phyloP scores from a whole-genome alignment of 768 basidiomycete genomes.

The Cubamyces lactineus region DNA sequence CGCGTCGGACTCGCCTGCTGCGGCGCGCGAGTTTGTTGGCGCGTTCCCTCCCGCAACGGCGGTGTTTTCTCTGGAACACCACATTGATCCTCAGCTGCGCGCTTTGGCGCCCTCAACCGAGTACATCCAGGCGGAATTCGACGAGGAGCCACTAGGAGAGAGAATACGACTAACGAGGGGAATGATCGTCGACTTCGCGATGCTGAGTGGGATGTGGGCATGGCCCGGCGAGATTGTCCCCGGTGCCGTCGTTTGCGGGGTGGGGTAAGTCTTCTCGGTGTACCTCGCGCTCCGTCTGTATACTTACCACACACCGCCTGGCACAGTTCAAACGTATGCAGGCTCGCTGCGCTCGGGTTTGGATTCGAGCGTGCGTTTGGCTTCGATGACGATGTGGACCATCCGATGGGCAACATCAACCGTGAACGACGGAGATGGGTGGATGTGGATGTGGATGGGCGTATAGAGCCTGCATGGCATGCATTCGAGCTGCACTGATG shows the following conservation, averaged over 20 bases:
- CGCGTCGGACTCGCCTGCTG: constrained; percentile 61
- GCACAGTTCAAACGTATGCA: constrained; percentile 7
- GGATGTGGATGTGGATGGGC: constrained; percentile 64
- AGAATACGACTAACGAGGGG: constrained; percentile 59
- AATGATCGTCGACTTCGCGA: constrained; percentile 69
- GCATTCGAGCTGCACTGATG: constrained; percentile 54
- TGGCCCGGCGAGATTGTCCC: constrained; percentile 48
- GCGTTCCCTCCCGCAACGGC: constrained; percentile 40
- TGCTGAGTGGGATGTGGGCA: constrained; percentile 66
- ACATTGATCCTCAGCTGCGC: constrained; percentile 45
- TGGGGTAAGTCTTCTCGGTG: constrained; percentile 27
- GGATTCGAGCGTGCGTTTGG: constrained; percentile 71
- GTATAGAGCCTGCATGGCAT: constrained; percentile 58
- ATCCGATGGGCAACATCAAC: constrained; percentile 49
- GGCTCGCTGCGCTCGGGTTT: constrained; percentile 31
- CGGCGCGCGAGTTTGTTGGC: constrained; percentile 45
- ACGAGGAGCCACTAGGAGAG: constrained; percentile 41
- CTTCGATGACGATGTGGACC: constrained; percentile 39
- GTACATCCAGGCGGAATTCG: constrained; percentile 60
- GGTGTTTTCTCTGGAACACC: constrained; percentile 51
- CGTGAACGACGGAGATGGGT: constrained; percentile 55
- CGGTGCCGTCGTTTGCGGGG: constrained; percentile 56
- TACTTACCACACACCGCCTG: background rate
- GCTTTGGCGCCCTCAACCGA: constrained; percentile 52
- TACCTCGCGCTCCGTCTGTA: background rate